Evolutionary conservation across 2,329 filamentous ascomycete genomes (phyloP).

Genomic region (Venturia nashicola): DNA sequence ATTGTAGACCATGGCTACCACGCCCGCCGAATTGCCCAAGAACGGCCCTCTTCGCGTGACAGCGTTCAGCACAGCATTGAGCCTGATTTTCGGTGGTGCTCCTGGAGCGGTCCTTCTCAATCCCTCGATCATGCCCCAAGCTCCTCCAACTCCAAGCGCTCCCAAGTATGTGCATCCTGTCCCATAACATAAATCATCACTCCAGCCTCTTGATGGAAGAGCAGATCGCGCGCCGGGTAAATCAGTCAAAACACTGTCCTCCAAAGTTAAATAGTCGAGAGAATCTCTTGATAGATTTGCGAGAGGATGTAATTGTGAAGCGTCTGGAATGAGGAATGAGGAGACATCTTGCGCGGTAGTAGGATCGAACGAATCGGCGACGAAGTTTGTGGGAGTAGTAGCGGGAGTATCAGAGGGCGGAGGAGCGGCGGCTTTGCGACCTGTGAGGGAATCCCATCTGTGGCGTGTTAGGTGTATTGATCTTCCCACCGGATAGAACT

Average conservation of each 20-base stretch:
- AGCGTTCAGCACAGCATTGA: conserved; percentile 91
- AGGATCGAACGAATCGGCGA: conserved; percentile 54
- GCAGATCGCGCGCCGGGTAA: conserved; percentile 77
- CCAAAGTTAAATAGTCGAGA: conserved; percentile 87
- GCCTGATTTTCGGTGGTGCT: conserved; percentile 76
- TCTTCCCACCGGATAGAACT: background rate
- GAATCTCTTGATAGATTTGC: conserved; percentile 86
- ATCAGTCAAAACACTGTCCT: conserved; percentile 80
- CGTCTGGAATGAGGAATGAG: conserved; percentile 83
- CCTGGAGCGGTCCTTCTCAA: conserved; percentile 57
- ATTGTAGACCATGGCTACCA: conserved; percentile 94
- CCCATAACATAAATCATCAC: conserved; percentile 95
- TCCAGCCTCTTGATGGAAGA: conserved; percentile 90
- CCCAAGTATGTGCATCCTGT: conserved; percentile 87
- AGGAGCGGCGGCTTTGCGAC: conserved; percentile 41
- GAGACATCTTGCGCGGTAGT: conserved; percentile 65
- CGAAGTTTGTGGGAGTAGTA: conserved; percentile 30
- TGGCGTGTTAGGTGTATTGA: background rate
- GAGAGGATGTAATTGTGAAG: conserved; percentile 79
- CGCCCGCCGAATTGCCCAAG: conserved; percentile 88
- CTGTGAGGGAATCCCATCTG: conserved; percentile 47
- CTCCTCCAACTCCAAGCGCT: conserved; percentile 69
- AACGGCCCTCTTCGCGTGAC: conserved; percentile 89
- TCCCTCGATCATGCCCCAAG: conserved; percentile 87
- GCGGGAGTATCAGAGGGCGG: conserved; percentile 36